Evolutionary conservation across 2,329 filamentous ascomycete species (phyloP).

Genomic region (Penicillium sumatraense): DNA sequence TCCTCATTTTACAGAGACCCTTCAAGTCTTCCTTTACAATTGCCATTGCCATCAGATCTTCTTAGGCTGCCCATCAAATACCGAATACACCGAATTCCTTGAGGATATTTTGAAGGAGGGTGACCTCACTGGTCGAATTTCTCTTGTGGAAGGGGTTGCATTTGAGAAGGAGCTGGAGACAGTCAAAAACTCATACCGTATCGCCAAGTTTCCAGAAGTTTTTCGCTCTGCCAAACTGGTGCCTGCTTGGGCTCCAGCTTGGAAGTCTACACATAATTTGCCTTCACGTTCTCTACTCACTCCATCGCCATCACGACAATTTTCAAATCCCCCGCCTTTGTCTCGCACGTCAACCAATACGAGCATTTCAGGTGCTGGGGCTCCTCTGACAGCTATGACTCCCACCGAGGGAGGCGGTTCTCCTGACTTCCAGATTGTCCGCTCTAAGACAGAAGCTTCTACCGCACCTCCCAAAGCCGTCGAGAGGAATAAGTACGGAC

Average conservation of each 20-base stretch:
- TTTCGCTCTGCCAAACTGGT: conserved; percentile 60
- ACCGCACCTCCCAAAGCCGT: conserved; percentile 44
- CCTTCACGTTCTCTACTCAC: conserved; percentile 37
- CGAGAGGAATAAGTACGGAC: conserved; percentile 62
- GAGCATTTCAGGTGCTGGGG: conserved; percentile 41
- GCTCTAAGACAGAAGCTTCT: conserved; percentile 37
- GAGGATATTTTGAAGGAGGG: conserved; percentile 54
- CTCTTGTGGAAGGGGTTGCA: conserved; percentile 61
- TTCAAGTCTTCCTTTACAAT: conserved; percentile 61
- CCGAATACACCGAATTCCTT: conserved; percentile 58
- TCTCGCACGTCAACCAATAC: conserved; percentile 47
- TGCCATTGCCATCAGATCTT: conserved; percentile 65
- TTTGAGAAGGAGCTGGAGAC: conserved; percentile 58
- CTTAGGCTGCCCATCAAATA: conserved; percentile 63
- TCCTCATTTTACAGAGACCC: conserved; percentile 50
- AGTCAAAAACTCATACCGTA: conserved; percentile 54
- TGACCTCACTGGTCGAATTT: conserved; percentile 53
- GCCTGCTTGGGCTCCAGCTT: conserved; percentile 36
- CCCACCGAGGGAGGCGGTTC: conserved; percentile 41
- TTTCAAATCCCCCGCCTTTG: conserved; percentile 28
- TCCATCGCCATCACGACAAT: conserved; percentile 41
- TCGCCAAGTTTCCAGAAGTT: conserved; percentile 55
- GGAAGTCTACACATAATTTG: conserved; percentile 35
- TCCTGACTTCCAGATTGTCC: conserved; percentile 44
- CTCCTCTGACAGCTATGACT: conserved; percentile 39